A percentile compares a stretch with the other conserved stretches of the same genome.
Conservation (phyloP, 192 early-diverging fungal genomes). For the Polychytrium aggregatum region DNA sequence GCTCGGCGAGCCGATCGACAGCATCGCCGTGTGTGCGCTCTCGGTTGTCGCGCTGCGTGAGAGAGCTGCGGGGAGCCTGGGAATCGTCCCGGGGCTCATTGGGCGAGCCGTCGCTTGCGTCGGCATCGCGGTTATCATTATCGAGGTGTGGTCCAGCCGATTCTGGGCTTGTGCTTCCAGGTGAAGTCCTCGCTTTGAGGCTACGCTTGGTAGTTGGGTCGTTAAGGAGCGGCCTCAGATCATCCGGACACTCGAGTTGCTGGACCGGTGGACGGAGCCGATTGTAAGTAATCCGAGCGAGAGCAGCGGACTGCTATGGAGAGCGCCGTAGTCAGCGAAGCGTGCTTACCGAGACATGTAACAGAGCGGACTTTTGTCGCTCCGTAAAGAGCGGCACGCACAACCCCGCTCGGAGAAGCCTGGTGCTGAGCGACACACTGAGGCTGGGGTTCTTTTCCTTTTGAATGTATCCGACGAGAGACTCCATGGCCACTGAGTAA, state of each 20-base stretch:
- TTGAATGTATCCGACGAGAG: conserved; percentile 44
- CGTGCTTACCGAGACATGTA: conserved; percentile 26
- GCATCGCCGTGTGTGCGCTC: no score
- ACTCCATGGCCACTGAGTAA: conserved; percentile 54
- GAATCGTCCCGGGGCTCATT: no score
- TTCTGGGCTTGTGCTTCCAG: no score
- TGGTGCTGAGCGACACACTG: conserved; percentile 32
- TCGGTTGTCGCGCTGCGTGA: no score
- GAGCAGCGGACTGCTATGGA: background rate
- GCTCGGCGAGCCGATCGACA: no score
- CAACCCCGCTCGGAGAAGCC: conserved; percentile 53
- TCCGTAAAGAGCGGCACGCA: conserved; percentile 64
- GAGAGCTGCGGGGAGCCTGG: no score
- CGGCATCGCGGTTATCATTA: no score
- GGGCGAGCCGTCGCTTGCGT: no score
- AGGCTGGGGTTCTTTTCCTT: conserved; percentile 49
- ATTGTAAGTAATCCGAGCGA: conserved; percentile 6
- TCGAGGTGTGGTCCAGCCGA: no score
- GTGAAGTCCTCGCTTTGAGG: no score
- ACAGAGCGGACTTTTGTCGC: conserved; percentile 54
- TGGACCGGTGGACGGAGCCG: conserved; percentile 5
- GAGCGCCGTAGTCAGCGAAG: background rate
- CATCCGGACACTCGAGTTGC: conserved; percentile 21
- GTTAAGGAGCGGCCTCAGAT: conserved; percentile 21
- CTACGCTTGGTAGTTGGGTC: no score